Conservation (phyloP, 257 asterid species). For the Solanum chiquidenum region DNA sequence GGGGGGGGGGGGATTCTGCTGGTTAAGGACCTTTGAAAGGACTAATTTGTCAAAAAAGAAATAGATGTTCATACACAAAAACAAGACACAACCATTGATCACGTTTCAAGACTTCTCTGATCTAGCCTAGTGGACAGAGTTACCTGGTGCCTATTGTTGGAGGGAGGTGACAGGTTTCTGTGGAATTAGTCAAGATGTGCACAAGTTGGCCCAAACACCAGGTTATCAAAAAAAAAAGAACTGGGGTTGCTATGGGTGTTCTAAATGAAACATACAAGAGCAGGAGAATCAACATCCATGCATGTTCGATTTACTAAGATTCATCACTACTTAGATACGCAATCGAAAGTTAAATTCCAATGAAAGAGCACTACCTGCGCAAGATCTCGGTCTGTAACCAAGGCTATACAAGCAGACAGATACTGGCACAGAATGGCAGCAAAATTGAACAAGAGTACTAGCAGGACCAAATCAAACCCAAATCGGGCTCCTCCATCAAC, state of each 20-base stretch:
- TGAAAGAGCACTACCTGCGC: slow-evolving; percentile 52
- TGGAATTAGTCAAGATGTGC: neutral
- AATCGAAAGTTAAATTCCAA: neutral
- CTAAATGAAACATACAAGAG: neutral
- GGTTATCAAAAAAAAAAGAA: neutral
- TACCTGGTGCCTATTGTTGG: neutral
- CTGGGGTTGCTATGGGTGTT: neutral
- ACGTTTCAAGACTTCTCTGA: neutral
- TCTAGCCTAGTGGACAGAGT: neutral
- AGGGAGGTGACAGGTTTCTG: neutral
- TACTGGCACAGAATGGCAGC: slow-evolving; percentile 81
- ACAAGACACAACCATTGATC: neutral
- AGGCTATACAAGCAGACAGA: slow-evolving; percentile 73
- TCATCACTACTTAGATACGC: neutral
- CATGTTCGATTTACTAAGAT: neutral
- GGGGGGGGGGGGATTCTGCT: neutral
- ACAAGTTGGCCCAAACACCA: neutral
- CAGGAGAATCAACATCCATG: neutral
- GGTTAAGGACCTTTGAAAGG: neutral
- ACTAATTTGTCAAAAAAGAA: neutral
- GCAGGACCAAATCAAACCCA: slow-evolving; percentile 57
- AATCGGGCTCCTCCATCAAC: slow-evolving; percentile 89
- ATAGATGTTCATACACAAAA: neutral
- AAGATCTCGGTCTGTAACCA: slow-evolving; percentile 81
- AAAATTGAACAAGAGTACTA: slow-evolving; percentile 47